phyloP scores from a whole-genome alignment of 495 filamentous ascomycete genomes.

The Staphylotrichum tortipilum region DNA sequence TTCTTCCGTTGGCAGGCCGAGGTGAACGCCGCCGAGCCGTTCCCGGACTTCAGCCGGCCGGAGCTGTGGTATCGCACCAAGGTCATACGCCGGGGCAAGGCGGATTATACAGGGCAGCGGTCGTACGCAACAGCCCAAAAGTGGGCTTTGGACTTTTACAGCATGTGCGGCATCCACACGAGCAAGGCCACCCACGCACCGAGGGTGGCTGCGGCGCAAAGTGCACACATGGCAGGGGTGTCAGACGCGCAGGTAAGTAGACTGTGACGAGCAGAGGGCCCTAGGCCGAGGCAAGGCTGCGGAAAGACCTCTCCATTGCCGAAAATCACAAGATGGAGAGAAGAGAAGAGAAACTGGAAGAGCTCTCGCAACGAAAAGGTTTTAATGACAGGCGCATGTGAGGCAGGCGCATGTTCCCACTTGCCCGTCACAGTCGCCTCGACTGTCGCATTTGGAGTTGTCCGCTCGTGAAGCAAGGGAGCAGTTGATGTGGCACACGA shows the following conservation, averaged over 20 bases:
- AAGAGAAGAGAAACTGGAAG: no score
- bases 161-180: neutral
- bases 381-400: no score
- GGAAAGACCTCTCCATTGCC: no score
- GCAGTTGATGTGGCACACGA: no score
- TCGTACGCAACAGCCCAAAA: neutral
- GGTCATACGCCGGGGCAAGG: neutral
- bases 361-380: no score
- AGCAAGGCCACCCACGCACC: neutral
- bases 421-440: no score
- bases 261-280: no score
- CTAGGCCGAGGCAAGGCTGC: no score
- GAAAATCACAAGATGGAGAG: no score
- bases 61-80: neutral
- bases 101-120: neutral
- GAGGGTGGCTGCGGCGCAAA: neutral
- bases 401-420: no score
- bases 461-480: no score
- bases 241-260: neutral
- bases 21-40: neutral
- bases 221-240: neutral
- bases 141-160: neutral
- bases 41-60: neutral
- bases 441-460: no score
- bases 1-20: neutral